Conservation (phyloP, 176 grass and related monocot genomes). For the Poa pratensis region DNA sequence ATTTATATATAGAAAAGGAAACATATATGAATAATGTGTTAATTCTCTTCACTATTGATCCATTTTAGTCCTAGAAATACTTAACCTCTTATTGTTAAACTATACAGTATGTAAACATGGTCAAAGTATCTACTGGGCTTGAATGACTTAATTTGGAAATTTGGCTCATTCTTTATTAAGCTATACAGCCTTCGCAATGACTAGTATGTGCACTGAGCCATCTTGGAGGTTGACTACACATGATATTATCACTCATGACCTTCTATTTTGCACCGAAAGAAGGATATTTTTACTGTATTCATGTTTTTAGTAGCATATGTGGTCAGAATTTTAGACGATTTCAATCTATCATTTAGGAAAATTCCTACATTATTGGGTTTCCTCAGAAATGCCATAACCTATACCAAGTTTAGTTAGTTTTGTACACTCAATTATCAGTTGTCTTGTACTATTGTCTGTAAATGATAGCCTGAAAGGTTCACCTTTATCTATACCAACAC, state of each 20-base stretch:
- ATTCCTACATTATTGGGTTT: constrained; percentile 22
- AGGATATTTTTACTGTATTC: neutral
- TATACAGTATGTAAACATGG: neutral
- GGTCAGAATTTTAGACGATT: constrained; percentile 3
- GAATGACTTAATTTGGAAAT: neutral
- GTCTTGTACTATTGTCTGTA: neutral
- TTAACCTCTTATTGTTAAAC: constrained; percentile 23
- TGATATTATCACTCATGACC: neutral
- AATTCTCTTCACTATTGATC: constrained; percentile 25
- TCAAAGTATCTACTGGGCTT: neutral
- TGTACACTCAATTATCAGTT: neutral
- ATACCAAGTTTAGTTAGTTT: neutral
- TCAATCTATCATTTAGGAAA: neutral
- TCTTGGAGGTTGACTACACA: neutral
- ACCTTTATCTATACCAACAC: constrained; percentile 17
- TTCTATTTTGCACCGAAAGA: constrained; percentile 21
- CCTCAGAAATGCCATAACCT: constrained; percentile 1
- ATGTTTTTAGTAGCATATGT: constrained; percentile 11
- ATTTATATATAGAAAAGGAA: constrained; percentile 19
- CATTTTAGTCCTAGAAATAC: neutral
- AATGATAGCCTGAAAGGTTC: neutral
- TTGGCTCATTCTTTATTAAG: neutral
- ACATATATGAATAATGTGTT: neutral
- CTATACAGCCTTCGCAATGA: neutral
- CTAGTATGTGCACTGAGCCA: neutral